These are phyloP conservation scores for Diaporthe sp. DNA, from an alignment of 2,329 filamentous ascomycete species.

Conservation along the genomic window DNA sequence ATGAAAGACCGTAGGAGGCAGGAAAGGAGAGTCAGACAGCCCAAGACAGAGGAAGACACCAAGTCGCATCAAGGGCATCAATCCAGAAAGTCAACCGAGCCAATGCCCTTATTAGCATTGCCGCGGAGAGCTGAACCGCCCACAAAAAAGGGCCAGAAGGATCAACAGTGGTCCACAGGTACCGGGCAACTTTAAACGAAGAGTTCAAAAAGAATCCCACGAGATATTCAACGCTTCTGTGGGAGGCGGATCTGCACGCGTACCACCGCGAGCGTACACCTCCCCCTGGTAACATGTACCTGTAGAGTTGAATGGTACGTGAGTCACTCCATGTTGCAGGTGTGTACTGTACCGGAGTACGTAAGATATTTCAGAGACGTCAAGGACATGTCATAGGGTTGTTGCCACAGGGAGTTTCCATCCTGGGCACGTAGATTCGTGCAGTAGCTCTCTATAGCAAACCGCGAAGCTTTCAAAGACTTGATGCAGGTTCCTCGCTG, in stretches of 20 bases:
- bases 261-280: neutral
- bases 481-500: neutral
- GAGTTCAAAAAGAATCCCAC: conserved; percentile 5
- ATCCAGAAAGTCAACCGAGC: neutral
- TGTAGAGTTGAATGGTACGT: neutral
- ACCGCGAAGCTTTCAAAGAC: neutral
- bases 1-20: neutral
- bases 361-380: neutral
- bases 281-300: neutral
- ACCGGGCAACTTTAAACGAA: conserved; percentile 22
- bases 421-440: neutral
- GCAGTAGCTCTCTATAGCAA: neutral
- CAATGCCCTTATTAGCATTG: conserved; percentile 10
- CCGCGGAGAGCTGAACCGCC: conserved; percentile 17
- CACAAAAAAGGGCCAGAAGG: conserved; percentile 21
- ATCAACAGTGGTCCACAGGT: conserved; percentile 14
- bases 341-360: neutral
- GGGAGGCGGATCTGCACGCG: conserved; percentile 15
- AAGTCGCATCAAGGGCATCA: neutral
- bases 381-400: neutral
- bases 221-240: conserved; percentile 22
- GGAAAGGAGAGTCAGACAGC: neutral
- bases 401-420: neutral
- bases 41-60: neutral
- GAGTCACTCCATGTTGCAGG: neutral